phyloP scores from a whole-genome alignment of 2,329 filamentous ascomycete species.

The Myotisia sp. region DNA sequence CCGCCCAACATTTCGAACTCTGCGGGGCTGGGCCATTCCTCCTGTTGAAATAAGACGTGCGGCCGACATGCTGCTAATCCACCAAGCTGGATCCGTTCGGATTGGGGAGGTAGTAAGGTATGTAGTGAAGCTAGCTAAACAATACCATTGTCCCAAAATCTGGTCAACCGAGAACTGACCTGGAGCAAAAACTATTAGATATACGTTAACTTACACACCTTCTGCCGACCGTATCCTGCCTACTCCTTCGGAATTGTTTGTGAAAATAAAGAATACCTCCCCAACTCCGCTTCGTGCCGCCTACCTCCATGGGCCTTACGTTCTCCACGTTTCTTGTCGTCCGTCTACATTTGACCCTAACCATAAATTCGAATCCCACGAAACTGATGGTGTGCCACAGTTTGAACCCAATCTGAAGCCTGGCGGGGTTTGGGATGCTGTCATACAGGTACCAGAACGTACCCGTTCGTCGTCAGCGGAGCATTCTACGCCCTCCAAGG shows the following conservation, averaged over 20 bases:
- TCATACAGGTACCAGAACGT: slow-evolving; percentile 63
- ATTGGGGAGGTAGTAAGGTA: slow-evolving; percentile 89
- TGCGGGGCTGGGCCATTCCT: slow-evolving; percentile 23
- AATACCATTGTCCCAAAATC: neutral
- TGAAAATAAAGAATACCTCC: slow-evolving; percentile 84
- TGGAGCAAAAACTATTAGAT: slow-evolving; percentile 29
- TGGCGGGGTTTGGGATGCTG: slow-evolving; percentile 70
- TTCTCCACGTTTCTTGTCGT: slow-evolving; percentile 72
- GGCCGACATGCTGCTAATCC: slow-evolving; percentile 64
- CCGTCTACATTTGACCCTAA: slow-evolving; percentile 74
- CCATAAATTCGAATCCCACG: slow-evolving; percentile 54
- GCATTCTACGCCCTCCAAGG: slow-evolving; percentile 26
- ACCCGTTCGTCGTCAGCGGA: slow-evolving; percentile 45
- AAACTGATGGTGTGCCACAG: slow-evolving; percentile 63
- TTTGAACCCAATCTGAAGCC: slow-evolving; percentile 96
- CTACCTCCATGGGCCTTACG: slow-evolving; percentile 93
- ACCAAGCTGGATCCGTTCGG: slow-evolving; percentile 82
- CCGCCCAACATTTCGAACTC: slow-evolving; percentile 19
- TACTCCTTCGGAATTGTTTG: slow-evolving; percentile 61
- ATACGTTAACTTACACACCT: slow-evolving; percentile 82
- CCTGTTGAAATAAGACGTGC: slow-evolving; percentile 14
- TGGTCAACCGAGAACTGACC: neutral
- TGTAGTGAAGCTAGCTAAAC: slow-evolving; percentile 11
- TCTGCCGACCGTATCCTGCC: slow-evolving; percentile 79
- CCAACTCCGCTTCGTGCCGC: slow-evolving; percentile 82